These are phyloP conservation scores for Hanseniaspora pseudoguilliermondii DNA, from an alignment of 805 yeast genomes.

Conservation along the genomic window DNA sequence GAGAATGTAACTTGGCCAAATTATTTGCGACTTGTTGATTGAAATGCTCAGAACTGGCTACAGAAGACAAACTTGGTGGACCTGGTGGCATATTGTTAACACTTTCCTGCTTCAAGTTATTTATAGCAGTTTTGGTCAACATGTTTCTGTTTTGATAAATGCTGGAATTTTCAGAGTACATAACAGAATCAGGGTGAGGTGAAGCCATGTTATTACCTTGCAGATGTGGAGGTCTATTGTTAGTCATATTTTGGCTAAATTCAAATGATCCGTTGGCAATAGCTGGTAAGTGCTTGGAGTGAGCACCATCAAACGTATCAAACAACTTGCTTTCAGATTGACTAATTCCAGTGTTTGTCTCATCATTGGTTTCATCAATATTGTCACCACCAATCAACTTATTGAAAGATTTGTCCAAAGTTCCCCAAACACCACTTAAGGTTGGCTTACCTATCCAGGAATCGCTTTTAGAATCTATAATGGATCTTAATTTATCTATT, in stretches of 20 bases:
- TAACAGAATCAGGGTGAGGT: background rate
- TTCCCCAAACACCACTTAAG: conserved; percentile 80
- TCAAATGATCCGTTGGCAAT: conserved; percentile 17
- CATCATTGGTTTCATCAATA: conserved; percentile 32
- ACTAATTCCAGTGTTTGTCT: conserved; percentile 26
- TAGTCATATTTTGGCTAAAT: background rate
- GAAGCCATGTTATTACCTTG: background rate
- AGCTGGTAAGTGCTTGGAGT: conserved; percentile 44
- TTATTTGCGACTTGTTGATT: conserved; percentile 11
- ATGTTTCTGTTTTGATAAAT: background rate
- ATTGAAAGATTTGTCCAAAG: conserved; percentile 63
- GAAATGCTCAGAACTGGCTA: conserved; percentile 12
- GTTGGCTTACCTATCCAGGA: conserved; percentile 75
- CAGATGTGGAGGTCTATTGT: background rate
- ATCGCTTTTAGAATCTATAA: conserved; percentile 38
- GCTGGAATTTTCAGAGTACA: background rate
- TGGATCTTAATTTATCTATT: conserved; percentile 32
- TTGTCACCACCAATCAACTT: conserved; percentile 74
- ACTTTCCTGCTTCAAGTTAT: conserved; percentile 8
- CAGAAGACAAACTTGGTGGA: conserved; percentile 9
- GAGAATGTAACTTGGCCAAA: conserved; percentile 9
- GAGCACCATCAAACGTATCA: conserved; percentile 56
- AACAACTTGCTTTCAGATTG: conserved; percentile 38
- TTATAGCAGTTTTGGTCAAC: conserved; percentile 7
- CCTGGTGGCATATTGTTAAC: background rate